These are phyloP conservation scores for Cunninghamia lanceolata DNA, from an alignment of 75 land plant genomes.

Conservation along the genomic window DNA sequence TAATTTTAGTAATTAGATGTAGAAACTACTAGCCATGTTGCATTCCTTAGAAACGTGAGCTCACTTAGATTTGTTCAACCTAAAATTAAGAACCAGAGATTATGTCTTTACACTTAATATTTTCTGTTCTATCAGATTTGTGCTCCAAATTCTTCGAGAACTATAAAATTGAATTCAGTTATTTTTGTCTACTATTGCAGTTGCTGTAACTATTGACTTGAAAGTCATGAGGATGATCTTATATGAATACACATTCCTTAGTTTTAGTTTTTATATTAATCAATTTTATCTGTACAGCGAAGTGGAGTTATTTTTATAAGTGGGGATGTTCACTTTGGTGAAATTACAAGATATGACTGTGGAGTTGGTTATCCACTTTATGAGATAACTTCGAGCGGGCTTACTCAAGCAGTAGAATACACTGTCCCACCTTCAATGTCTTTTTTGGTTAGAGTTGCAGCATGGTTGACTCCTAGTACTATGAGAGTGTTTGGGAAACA, in stretches of 20 bases:
- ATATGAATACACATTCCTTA: not conserved
- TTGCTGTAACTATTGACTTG: not conserved
- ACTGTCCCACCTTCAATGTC: slow-evolving; percentile 38
- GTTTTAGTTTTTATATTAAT: not conserved
- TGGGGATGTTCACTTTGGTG: slow-evolving; percentile 93
- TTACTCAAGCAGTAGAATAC: slow-evolving; percentile 78
- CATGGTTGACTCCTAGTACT: slow-evolving; percentile 67
- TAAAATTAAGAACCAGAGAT: not conserved
- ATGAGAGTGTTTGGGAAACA: slow-evolving; percentile 53
- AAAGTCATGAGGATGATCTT: not conserved
- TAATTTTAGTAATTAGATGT: not conserved
- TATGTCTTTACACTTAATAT: not conserved
- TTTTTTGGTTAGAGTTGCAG: slow-evolving; percentile 47
- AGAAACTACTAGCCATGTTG: not conserved
- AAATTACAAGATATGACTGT: slow-evolving; percentile 82
- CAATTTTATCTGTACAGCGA: slow-evolving; percentile 39
- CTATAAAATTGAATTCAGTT: not conserved
- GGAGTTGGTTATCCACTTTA: slow-evolving; percentile 66
- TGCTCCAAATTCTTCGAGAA: not conserved
- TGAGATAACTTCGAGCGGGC: slow-evolving; percentile 89
- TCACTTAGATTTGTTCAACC: not conserved
- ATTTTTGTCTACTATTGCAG: not conserved
- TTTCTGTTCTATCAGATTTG: not conserved
- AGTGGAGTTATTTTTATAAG: slow-evolving; percentile 86
- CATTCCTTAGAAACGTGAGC: not conserved